Base-by-base conservation (phyloP, 768 basidiomycete species). In the Leccinellum rugosiceps region DNA sequence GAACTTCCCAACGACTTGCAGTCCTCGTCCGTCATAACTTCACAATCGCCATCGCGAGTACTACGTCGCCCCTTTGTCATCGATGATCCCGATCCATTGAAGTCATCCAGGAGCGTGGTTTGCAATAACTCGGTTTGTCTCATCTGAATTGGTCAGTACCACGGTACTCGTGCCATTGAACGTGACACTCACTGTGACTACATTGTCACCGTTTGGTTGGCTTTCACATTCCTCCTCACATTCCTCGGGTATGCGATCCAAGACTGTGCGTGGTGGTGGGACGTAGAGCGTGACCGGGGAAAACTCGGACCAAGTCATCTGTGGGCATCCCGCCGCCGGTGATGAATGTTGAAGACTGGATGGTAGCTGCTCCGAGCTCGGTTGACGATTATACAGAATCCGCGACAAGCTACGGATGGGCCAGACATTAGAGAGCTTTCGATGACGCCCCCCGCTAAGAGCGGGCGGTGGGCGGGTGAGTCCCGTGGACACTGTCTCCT, bases 251-350 rank as follows among this genome's bases (percentile, higher is more conserved):
- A 72, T 71, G 21, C 68, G 59, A 23, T 53, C 38, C 58, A 72
- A 47, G 58, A 59, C 43, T 10, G 59, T 60, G 45, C 64, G 71
- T 23, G 65, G 44, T 14, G 58, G 34, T 31, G 63, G 38, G 13
- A 59, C 64, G 44, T 67, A 72, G 21, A 52, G 57, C 41, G 54
- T 50, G 7, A 56, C 62, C 3, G 61, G 59, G 8, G 68, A 56
- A 50, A 73, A 72, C 52, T 66, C 62, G 48, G 70, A 72, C 70
- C 70, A 70, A 19, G 72, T 73, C 38, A 70, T 68, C 46, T 61
- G 65, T 11, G 60, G 60, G 19, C 13, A 52, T 13, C 11, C 19
- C 11, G 50, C 25, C 23, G 9, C 41, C 4, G 46, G 41, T 2
- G 57, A 28, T 4, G 44, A 26, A 21, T 35, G 28, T 50, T 46